A percentile compares a stretch with the other conserved stretches of the same genome.
These are phyloP conservation scores for Hymenoscyphus occultus DNA, from an alignment of 2,329 filamentous ascomycete genomes.

Conservation along the genomic window DNA sequence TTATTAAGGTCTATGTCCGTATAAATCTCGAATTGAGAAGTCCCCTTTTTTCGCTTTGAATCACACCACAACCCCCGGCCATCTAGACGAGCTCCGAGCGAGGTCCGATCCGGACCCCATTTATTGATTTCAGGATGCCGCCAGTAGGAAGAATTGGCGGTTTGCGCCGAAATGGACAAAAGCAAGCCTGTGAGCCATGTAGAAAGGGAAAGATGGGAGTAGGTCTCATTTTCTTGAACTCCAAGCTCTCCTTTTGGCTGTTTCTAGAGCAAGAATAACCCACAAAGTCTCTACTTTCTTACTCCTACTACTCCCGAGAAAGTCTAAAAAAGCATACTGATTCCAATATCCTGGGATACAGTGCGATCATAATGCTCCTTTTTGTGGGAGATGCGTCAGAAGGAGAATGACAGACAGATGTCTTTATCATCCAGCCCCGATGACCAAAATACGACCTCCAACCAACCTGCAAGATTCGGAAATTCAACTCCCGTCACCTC, in stretches of 20 bases:
- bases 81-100: slow-evolving; percentile 5
- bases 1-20: not conserved
- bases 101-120: not conserved
- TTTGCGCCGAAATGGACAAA: slow-evolving; percentile 34
- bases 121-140: slow-evolving; percentile 13
- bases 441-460: slow-evolving; percentile 24
- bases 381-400: slow-evolving; percentile 31
- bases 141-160: slow-evolving; percentile 20
- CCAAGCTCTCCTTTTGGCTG: too few species aligned
- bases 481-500: not conserved
- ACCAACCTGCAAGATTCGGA: not conserved
- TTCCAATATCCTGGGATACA: too few species aligned
- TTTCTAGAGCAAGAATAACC: too few species aligned
- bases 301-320: too few species aligned
- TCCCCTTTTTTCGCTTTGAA: not conserved
- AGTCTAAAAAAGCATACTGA: too few species aligned
- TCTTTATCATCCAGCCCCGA: slow-evolving; percentile 32
- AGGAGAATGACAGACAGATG: slow-evolving; percentile 28
- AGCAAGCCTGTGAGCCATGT: slow-evolving; percentile 35
- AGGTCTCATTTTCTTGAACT: too few species aligned
- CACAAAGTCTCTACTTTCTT: too few species aligned
- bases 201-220: slow-evolving; percentile 31
- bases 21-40: not conserved
- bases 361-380: slow-evolving; percentile 31
- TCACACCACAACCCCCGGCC: not conserved